Base-by-base conservation (phyloP, 441 rosid species). In the Pelargonium myrrhifolium region DNA sequence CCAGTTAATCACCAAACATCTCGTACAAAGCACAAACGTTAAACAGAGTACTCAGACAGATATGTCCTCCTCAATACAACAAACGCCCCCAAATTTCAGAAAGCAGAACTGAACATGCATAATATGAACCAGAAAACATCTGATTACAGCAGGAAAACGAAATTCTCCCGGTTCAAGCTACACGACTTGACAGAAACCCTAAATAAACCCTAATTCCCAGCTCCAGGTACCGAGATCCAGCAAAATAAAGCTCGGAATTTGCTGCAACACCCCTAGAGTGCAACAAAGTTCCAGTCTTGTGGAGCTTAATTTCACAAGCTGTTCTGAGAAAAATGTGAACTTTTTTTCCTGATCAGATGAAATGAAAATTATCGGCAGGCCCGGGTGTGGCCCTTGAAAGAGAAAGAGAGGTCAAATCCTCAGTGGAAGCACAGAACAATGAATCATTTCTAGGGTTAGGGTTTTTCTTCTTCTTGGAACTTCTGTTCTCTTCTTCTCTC, bases 121-220 rank as follows among this genome's bases (percentile, higher is more conserved):
- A 55, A 55, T 10, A 21, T 28, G 11, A 12, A 37, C 64, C 47
- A 40, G 22, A n/a, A 15, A 37, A 40, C 3, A 51, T 5, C 9
- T 4, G 62, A 61, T 4, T 12, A 22, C n/a, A n/a, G n/a, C 49
- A 60, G 3, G 31, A 17, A 43, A 14, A 43, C 9, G 28, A 22
- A 67, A 7, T 24, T 17, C 63, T 4, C 10, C 65, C 6, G 31
- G 28, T 20, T 51, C 20, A 42, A 53, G 26, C 31, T 67, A 64
- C 15, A 63, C 75, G 58, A 64, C 62, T 9, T 11, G 45, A 43
- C 45, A 69, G 58, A 51, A 51, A 51, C 58, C 58, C 58, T 51
- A 51, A 15, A 51, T 55, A 69, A 81, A 72, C 78, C 78, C 78
- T 72, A 78, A 67, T 71, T 72, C 67, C 69, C 65, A 67, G 66